Evolutionary conservation across 2,329 filamentous ascomycete genomes (phyloP).

Genomic region (Aspergillus intermedius): DNA sequence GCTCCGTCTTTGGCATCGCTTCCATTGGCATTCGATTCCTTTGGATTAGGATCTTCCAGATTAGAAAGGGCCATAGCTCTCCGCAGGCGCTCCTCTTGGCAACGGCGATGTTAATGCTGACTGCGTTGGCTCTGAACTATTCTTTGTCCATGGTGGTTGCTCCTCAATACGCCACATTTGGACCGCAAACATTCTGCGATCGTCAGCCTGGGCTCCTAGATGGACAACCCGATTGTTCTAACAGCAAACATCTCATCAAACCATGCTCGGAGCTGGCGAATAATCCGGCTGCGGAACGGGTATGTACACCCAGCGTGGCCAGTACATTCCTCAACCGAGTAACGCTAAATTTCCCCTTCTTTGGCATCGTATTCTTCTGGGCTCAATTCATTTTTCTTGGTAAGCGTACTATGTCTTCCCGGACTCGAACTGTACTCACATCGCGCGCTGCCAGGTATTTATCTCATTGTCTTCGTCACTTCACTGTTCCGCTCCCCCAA

Average conservation of each 20-base stretch:
- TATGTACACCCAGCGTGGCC: conserved; percentile 87
- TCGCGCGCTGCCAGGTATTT: conserved; percentile 47
- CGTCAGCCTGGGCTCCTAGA: conserved; percentile 57
- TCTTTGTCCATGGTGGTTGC: conserved; percentile 88
- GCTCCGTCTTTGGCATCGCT: conserved; percentile 79
- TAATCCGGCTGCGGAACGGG: conserved; percentile 63
- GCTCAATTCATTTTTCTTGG: conserved; percentile 86
- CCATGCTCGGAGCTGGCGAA: conserved; percentile 73
- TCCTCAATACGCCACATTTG: conserved; percentile 90
- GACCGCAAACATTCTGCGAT: conserved; percentile 89
- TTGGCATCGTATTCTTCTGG: conserved; percentile 91
- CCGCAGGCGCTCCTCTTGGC: conserved; percentile 88
- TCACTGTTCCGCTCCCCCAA: conserved; percentile 74
- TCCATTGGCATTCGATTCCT: conserved; percentile 89
- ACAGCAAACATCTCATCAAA: conserved; percentile 61
- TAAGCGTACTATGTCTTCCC: conserved; percentile 17
- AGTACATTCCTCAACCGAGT: conserved; percentile 91
- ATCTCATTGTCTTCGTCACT: conserved; percentile 72
- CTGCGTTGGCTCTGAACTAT: conserved; percentile 88
- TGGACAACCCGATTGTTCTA: conserved; percentile 67
- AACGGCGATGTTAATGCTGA: conserved; percentile 83
- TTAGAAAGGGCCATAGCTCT: conserved; percentile 79
- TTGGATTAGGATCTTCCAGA: conserved; percentile 88
- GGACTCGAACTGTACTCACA: neutral
- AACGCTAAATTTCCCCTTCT: conserved; percentile 90